A percentile compares a stretch with the other conserved stretches of the same genome.
phyloP scores from a whole-genome alignment of 257 asterid species.

The Linderniella brevidens region DNA sequence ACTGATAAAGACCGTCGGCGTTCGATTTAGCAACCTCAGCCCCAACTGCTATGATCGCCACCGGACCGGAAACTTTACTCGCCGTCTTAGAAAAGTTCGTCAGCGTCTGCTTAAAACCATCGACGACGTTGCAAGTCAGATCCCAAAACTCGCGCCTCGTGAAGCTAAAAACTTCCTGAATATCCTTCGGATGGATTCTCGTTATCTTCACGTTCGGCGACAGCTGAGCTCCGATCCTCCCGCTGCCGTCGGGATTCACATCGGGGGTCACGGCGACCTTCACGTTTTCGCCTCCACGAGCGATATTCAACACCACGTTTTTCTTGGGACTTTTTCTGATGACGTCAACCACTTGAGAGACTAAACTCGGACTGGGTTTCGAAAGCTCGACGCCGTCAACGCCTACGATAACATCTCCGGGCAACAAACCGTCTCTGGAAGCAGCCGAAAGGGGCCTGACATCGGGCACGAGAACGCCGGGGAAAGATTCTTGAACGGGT shows the following conservation, averaged over 20 bases:
- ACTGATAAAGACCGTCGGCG: constrained; percentile 77
- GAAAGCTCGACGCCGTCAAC: constrained; percentile 38
- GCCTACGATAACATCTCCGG: constrained; percentile 83
- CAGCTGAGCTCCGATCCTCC: constrained; percentile 79
- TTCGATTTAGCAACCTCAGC: constrained; percentile 94
- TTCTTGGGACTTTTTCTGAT: constrained; percentile 48
- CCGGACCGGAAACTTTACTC: constrained; percentile 91
- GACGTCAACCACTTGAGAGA: constrained; percentile 66
- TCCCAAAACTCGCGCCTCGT: constrained; percentile 89
- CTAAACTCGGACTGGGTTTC: constrained; percentile 49
- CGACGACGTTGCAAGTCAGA: constrained; percentile 47
- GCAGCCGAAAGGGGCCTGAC: constrained; percentile 92
- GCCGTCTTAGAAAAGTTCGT: constrained; percentile 82
- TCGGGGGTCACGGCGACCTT: constrained; percentile 57
- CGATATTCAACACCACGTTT: constrained; percentile 42
- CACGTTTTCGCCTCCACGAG: constrained; percentile 39
- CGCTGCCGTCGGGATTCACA: constrained; percentile 63
- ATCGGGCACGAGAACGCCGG: constrained; percentile 93
- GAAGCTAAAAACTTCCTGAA: constrained; percentile 40
- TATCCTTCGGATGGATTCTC: constrained; percentile 41
- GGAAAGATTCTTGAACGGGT: constrained; percentile 93
- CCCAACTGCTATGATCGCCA: constrained; percentile 94
- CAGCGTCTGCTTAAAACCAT: constrained; percentile 69
- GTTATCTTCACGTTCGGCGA: constrained; percentile 65
- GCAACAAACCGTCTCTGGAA: constrained; percentile 56